Evolutionary conservation across 768 basidiomycete species (phyloP), one percentile per base, ranked within the genome.

Genomic region (Cystobasidium tubakii): DNA sequence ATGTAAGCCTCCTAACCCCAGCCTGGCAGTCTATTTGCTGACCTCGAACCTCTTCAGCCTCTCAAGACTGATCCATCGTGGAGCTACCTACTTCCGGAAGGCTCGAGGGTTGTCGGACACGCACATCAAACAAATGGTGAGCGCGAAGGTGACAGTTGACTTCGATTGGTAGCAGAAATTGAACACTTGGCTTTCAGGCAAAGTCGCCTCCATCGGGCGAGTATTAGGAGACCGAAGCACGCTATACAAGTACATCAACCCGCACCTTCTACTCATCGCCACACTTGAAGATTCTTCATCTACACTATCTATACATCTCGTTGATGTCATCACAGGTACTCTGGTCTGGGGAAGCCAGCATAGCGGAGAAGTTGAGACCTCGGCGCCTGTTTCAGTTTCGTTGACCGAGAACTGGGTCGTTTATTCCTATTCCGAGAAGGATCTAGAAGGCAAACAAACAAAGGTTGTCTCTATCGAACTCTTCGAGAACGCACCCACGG

Each of bases 211-310:
- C 0, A 81, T 89, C 34, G 95, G 94, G 2, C 88, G 88, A 77
- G 92, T 95, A 2, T 83, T 91, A 2, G 93, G 90, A 1, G 89
- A 94, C 81, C 87, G 92, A 66, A 88, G 87, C 43, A 93, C 92
- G 36, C 80, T 97, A 73, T 95, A 96, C 84, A 97, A 97, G 82
- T 95, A 96, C 79, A 85, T 97, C 74, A 95, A 95, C 80, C 89
- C 89, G 9, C 87, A 91, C 77, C 77, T 93, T 39, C 84, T 88
- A 62, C 86, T 86, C 9, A 83, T 91, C 43, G 74, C 76, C 57
- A 75, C 69, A 7, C 34, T 64, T 39, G 55, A 44, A 25, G 64
- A 71, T 12, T 60, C 79, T 0, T 25, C 78, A 25, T 55, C 78
- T 0, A 81, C 77, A 1, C 91, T 90, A 78, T 86, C 86, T 0